Conservation (phyloP, 768 basidiomycete species). For the Coprinopsis strossmayeri region DNA sequence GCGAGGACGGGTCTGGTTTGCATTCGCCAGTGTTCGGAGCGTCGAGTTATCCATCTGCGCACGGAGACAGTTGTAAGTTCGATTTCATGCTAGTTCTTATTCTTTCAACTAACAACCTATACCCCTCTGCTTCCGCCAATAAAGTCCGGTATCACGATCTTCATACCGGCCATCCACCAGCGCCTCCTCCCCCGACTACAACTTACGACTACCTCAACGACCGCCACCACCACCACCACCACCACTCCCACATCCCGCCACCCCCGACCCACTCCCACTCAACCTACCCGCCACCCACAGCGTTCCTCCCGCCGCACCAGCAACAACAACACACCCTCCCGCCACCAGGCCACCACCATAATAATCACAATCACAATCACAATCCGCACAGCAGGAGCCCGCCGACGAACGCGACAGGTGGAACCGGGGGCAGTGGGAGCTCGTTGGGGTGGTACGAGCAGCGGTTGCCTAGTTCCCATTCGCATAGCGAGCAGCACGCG, state of each 20-base stretch:
- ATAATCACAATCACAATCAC: too few relatives aligned
- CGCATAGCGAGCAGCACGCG: too few relatives aligned
- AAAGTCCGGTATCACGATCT: constrained; percentile 61
- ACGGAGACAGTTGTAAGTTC: constrained; percentile 48
- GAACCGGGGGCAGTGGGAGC: too few relatives aligned
- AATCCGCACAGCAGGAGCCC: too few relatives aligned
- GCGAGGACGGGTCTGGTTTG: constrained; percentile 70
- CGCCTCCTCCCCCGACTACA: too few relatives aligned
- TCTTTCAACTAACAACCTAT: background rate
- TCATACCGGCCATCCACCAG: constrained; percentile 41
- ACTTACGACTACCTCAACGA: constrained; percentile 12
- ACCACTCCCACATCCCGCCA: constrained; percentile 41
- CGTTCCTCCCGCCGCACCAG: too few relatives aligned
- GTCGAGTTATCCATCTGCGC: constrained; percentile 36
- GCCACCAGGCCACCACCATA: too few relatives aligned
- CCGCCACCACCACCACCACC: constrained; percentile 21
- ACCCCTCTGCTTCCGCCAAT: constrained; percentile 28
- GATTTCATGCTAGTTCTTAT: too few relatives aligned
- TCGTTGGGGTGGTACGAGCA: too few relatives aligned
- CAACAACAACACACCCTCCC: too few relatives aligned
- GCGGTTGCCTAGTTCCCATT: too few relatives aligned
- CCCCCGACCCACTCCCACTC: constrained; percentile 36
- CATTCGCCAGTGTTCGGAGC: constrained; percentile 64
- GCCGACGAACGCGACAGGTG: too few relatives aligned
- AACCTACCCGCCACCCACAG: constrained; percentile 35